Conservation (phyloP, 1,139 yeast genomes). For the Keqinozyma sinolaborantium region DNA sequence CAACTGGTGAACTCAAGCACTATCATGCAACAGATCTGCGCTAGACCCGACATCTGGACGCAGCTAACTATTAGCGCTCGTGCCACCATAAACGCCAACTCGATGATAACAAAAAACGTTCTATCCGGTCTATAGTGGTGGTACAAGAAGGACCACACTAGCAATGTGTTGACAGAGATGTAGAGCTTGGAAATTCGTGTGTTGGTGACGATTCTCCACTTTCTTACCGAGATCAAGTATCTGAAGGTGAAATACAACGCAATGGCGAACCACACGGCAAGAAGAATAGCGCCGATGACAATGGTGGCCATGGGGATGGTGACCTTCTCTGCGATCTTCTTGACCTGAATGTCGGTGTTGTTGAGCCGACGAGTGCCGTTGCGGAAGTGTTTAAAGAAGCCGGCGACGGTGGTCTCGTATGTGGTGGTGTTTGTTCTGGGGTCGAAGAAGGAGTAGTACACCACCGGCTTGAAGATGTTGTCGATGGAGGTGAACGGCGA, state of each 20-base stretch:
- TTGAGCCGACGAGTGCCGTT: too few species aligned
- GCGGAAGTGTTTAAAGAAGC: neutral
- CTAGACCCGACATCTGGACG: constrained; percentile 39
- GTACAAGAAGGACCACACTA: constrained; percentile 47
- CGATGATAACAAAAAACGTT: constrained; percentile 35
- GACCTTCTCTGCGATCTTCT: neutral
- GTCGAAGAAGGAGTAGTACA: neutral
- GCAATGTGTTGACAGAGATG: constrained; percentile 43
- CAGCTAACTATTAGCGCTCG: constrained; percentile 42
- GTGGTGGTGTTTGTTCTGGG: neutral
- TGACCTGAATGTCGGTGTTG: constrained; percentile 2
- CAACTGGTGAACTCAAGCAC: constrained; percentile 32
- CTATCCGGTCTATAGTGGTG: constrained; percentile 41
- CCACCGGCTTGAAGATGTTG: constrained; percentile 17
- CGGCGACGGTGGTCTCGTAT: neutral
- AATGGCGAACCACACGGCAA: constrained; percentile 31
- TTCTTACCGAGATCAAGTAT: constrained; percentile 21
- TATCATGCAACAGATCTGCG: constrained; percentile 41
- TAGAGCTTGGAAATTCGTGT: constrained; percentile 35
- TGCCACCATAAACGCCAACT: constrained; percentile 24
- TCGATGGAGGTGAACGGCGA: constrained; percentile 24
- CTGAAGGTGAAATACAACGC: constrained; percentile 28
- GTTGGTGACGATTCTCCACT: constrained; percentile 14
- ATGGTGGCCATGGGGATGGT: constrained; percentile 12
- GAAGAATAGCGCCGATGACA: constrained; percentile 26